Evolutionary conservation across 1,284 basidiomycete genomes (phyloP).

Genomic region (Anthracocystis panici-leucophaei): DNA sequence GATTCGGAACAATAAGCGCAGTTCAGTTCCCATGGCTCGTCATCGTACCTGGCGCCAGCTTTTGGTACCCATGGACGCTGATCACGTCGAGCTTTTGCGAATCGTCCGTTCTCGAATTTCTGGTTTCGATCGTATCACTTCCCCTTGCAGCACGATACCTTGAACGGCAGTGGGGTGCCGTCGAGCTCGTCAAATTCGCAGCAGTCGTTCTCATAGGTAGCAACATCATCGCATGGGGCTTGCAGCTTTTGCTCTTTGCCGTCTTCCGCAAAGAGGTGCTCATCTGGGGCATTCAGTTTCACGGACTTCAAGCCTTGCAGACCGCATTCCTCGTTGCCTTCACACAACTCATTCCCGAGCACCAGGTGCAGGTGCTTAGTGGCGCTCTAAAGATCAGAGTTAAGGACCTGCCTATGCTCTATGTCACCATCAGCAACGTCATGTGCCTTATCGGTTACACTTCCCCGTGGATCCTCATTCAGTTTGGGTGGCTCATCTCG

Average conservation of each 20-base stretch:
- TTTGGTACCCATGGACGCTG: slow-evolving; percentile 91
- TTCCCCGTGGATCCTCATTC: slow-evolving; percentile 94
- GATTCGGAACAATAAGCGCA: slow-evolving; percentile 70
- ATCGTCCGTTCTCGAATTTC: slow-evolving; percentile 83
- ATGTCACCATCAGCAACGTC: slow-evolving; percentile 89
- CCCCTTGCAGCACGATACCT: slow-evolving; percentile 88
- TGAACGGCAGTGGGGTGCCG: slow-evolving; percentile 90
- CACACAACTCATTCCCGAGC: slow-evolving; percentile 96
- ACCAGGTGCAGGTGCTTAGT: slow-evolving; percentile 87
- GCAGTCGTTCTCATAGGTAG: slow-evolving; percentile 73
- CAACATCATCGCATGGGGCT: slow-evolving; percentile 63
- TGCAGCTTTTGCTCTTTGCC: slow-evolving; percentile 57
- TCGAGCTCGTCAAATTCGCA: slow-evolving; percentile 88
- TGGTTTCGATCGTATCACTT: slow-evolving; percentile 81
- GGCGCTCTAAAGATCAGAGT: slow-evolving; percentile 87
- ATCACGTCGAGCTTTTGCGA: slow-evolving; percentile 89
- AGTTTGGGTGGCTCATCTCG: slow-evolving; percentile 93
- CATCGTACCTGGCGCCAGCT: slow-evolving; percentile 83
- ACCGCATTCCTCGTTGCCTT: slow-evolving; percentile 91
- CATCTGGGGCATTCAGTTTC: slow-evolving; percentile 83
- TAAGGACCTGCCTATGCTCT: slow-evolving; percentile 93
- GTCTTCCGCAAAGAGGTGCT: slow-evolving; percentile 58
- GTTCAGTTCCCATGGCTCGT: slow-evolving; percentile 80
- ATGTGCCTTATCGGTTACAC: slow-evolving; percentile 88
- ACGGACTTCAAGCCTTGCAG: slow-evolving; percentile 92